Evolutionary conservation across 2,329 filamentous ascomycete genomes (phyloP).

Genomic region (Nemania abortiva): DNA sequence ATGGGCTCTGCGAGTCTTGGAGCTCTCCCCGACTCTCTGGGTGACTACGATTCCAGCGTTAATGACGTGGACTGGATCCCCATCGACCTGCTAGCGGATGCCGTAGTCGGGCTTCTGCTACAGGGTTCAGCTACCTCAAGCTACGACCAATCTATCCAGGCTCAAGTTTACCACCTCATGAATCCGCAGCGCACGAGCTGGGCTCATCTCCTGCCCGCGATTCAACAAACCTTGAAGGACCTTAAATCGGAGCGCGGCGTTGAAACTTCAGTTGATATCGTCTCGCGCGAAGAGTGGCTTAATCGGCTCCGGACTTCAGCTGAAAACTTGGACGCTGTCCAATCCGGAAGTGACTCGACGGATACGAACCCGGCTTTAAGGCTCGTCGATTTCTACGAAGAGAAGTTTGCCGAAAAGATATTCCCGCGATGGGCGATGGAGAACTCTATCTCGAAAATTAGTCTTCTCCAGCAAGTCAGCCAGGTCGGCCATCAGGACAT

Average conservation of each 20-base stretch:
- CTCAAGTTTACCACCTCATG: conserved; percentile 28
- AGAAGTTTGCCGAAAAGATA: conserved; percentile 9
- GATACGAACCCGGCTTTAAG: conserved; percentile 20
- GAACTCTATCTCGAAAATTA: neutral
- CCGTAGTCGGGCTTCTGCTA: conserved; percentile 21
- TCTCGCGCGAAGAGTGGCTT: conserved; percentile 29
- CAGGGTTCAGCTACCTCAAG: neutral
- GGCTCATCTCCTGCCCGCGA: neutral
- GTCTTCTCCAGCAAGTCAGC: neutral
- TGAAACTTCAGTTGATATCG: neutral
- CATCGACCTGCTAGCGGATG: conserved; percentile 25
- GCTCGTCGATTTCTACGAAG: conserved; percentile 26
- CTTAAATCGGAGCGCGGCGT: neutral
- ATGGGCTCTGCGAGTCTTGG: conserved; percentile 25
- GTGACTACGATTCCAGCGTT: conserved; percentile 3
- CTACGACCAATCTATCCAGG: neutral
- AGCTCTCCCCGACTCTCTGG: conserved; percentile 30
- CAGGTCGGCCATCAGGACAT: neutral
- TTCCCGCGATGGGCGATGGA: conserved; percentile 13
- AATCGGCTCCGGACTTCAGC: conserved; percentile 13
- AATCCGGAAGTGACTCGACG: neutral
- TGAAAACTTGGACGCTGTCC: conserved; percentile 10
- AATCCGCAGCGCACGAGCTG: conserved; percentile 6
- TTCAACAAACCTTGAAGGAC: neutral
- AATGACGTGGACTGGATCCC: conserved; percentile 31